These are phyloP conservation scores for Solanum infundibuliforme DNA, from an alignment of 257 asterid species.

Conservation along the genomic window DNA sequence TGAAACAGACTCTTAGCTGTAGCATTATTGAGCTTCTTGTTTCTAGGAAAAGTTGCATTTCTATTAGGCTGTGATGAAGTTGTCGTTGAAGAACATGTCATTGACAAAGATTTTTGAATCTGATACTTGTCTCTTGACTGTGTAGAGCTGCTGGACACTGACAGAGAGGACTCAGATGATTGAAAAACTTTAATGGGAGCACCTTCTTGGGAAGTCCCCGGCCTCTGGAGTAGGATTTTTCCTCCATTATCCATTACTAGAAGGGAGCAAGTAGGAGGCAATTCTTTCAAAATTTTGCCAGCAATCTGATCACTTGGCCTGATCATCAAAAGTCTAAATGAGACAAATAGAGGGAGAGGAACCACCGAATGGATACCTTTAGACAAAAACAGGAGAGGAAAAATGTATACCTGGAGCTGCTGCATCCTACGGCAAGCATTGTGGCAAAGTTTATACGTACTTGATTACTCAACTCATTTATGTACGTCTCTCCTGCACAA, in stretches of 20 bases:
- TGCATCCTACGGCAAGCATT: slow-evolving; percentile 24
- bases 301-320: slow-evolving; percentile 32
- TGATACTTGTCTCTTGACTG: slow-evolving; percentile 10
- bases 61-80: slow-evolving; percentile 20
- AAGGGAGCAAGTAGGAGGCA: slow-evolving; percentile 83
- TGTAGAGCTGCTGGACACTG: slow-evolving; percentile 23
- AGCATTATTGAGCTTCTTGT: slow-evolving; percentile 12
- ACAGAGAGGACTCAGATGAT: slow-evolving; percentile 28
- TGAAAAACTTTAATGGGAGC: slow-evolving; percentile 21
- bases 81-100: slow-evolving; percentile 42
- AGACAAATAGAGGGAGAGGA: background rate
- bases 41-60: background rate
- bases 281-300: slow-evolving; percentile 33
- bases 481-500: slow-evolving; percentile 40
- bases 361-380: background rate
- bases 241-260: slow-evolving; percentile 54
- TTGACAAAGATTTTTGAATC: slow-evolving; percentile 41
- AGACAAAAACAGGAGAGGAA: background rate
- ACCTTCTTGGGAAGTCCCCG: slow-evolving; percentile 74
- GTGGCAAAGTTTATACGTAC: slow-evolving; percentile 58
- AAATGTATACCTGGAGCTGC: slow-evolving; percentile 11
- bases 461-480: slow-evolving; percentile 49
- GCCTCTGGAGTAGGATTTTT: slow-evolving; percentile 36
- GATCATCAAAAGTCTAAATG: slow-evolving; percentile 8
- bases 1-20: slow-evolving; percentile 23